Conservation (phyloP, 1,284 basidiomycete genomes). For the Ustilago hordei region DNA sequence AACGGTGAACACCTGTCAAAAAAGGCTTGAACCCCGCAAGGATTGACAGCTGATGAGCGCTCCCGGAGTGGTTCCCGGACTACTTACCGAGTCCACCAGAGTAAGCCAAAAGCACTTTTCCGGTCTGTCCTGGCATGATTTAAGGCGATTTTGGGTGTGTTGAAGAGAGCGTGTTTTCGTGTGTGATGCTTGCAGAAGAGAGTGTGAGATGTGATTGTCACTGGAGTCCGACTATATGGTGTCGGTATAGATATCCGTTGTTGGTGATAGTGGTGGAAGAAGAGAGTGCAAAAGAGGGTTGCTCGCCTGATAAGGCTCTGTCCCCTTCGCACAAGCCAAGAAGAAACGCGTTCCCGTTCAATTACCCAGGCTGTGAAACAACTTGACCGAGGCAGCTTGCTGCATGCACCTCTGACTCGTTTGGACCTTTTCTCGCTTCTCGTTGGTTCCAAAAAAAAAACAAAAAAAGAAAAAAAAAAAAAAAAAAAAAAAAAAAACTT, state of each 20-base stretch:
- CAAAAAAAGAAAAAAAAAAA: constrained; percentile 7
- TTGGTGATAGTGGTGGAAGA: constrained; percentile 27
- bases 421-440: constrained; percentile 4
- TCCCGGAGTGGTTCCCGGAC: constrained; percentile 47
- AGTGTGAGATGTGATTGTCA: neutral
- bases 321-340: constrained; percentile 16
- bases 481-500: constrained; percentile 9
- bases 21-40: constrained; percentile 37
- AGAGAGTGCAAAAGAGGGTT: neutral
- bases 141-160: constrained; percentile 3
- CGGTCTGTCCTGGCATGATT: constrained; percentile 71
- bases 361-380: constrained; percentile 24
- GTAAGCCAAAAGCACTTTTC: constrained; percentile 93
- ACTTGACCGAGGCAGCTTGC: constrained; percentile 6
- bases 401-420: constrained; percentile 38
- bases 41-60: constrained; percentile 18
- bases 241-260: constrained; percentile 10
- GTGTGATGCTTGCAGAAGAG: constrained; percentile 5
- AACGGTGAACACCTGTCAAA: constrained; percentile 41
- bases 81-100: constrained; percentile 93
- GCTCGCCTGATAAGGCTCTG: constrained; percentile 27
- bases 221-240: neutral
- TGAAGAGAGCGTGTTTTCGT: constrained; percentile 1
- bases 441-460: constrained; percentile 15
- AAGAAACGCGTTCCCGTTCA: constrained; percentile 25